phyloP scores from a whole-genome alignment of 106 monocot species.

The Apostasia shenzhenica region DNA sequence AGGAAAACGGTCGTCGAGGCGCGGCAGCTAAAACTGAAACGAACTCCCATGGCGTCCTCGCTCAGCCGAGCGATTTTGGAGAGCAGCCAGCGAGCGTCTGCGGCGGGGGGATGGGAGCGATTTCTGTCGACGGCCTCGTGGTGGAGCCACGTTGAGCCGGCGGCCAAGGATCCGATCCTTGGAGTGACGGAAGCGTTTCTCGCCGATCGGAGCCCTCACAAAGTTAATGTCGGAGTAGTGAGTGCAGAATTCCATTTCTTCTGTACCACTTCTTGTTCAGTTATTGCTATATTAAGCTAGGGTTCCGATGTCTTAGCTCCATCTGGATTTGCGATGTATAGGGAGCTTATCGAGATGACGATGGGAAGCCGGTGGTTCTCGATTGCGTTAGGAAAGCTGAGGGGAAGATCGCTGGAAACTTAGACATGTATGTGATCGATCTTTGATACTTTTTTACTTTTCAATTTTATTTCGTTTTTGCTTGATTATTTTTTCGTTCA shows the following conservation, averaged over 20 bases:
- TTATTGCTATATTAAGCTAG: constrained; percentile 2
- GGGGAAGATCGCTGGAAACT: constrained; percentile 72
- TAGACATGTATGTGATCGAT: constrained; percentile 54
- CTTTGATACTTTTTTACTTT: constrained; percentile 2
- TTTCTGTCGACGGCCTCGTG: constrained; percentile 53
- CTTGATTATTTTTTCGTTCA: not conserved
- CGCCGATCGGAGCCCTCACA: constrained; percentile 75
- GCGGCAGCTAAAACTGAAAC: not conserved
- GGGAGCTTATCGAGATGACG: constrained; percentile 98
- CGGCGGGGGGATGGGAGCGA: constrained; percentile 16
- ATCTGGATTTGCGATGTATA: constrained; percentile 13
- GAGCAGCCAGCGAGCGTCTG: not conserved
- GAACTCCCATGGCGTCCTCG: constrained; percentile 28
- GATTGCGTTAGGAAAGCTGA: constrained; percentile 93
- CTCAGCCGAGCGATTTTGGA: constrained; percentile 8
- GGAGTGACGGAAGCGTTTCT: constrained; percentile 99
- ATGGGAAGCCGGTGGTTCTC: constrained; percentile 96
- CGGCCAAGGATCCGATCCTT: constrained; percentile 89
- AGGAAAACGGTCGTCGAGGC: no score
- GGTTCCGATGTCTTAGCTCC: not conserved
- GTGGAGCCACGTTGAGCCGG: constrained; percentile 81
- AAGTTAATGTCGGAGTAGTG: constrained; percentile 98
- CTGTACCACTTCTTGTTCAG: not conserved
- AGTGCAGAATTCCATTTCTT: constrained; percentile 11
- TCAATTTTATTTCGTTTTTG: constrained; percentile 2